Evolutionary conservation across 805 yeast species (phyloP).

Genomic region (Candida boidinii): DNA sequence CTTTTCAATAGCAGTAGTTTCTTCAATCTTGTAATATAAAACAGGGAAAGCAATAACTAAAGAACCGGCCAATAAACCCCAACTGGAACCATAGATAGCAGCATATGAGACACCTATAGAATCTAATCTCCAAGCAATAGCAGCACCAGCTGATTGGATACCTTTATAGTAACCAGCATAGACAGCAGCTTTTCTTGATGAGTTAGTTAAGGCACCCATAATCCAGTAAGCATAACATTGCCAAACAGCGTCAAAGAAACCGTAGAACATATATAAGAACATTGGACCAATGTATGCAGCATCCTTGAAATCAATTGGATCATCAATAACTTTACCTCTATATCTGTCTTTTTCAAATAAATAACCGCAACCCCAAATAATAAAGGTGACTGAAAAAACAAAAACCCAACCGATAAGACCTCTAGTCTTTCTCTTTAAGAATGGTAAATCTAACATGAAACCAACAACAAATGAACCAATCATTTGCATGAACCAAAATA

Average conservation of each 20-base stretch:
- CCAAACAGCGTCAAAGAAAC: constrained; percentile 50
- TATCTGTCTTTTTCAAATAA: constrained; percentile 21
- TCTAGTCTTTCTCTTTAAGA: constrained; percentile 33
- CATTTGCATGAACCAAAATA: constrained; percentile 57
- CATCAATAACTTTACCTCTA: constrained; percentile 15
- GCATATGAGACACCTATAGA: constrained; percentile 24
- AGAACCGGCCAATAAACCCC: constrained; percentile 43
- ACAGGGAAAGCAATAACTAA: constrained; percentile 41
- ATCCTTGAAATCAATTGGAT: constrained; percentile 37
- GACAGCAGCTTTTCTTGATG: constrained; percentile 44
- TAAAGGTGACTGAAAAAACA: constrained; percentile 29
- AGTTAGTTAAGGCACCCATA: constrained; percentile 51
- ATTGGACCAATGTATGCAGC: constrained; percentile 45
- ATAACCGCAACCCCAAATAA: constrained; percentile 54
- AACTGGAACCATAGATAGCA: constrained; percentile 37
- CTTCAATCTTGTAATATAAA: constrained; percentile 32
- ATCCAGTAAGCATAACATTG: constrained; percentile 52
- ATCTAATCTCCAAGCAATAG: constrained; percentile 51
- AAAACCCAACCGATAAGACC: constrained; percentile 37
- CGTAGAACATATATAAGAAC: constrained; percentile 57
- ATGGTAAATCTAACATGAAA: constrained; percentile 33
- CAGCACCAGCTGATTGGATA: constrained; percentile 57
- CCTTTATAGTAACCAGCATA: constrained; percentile 59
- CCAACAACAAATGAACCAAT: constrained; percentile 47
- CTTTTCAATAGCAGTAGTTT: constrained; percentile 28